Conservation (phyloP, 148 eudicot genomes). For the Spergularia bocconei region DNA sequence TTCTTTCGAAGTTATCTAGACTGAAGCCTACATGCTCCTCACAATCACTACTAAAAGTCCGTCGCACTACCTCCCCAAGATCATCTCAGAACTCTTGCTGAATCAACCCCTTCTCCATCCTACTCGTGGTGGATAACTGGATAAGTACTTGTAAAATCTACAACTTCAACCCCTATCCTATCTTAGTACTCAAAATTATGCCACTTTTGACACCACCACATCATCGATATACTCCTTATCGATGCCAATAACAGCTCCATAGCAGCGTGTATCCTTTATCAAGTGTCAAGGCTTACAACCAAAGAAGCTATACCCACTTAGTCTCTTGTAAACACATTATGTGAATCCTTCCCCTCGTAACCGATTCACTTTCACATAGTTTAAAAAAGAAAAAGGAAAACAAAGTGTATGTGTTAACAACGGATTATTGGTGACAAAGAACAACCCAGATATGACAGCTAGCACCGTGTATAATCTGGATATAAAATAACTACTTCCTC, state of each 20-base stretch:
- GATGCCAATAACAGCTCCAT: neutral
- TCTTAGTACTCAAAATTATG: neutral
- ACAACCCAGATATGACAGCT: no score
- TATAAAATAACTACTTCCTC: neutral
- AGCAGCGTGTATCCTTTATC: neutral
- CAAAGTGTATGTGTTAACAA: no score
- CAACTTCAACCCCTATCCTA: neutral
- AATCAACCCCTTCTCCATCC: neutral
- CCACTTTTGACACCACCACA: conserved; percentile 3
- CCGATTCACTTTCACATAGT: neutral
- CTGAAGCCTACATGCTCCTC: neutral
- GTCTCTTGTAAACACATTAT: neutral
- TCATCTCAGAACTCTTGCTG: neutral
- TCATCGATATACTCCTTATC: neutral
- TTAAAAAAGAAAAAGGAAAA: no score
- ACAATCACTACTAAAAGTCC: neutral
- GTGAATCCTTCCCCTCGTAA: neutral
- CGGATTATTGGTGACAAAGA: no score
- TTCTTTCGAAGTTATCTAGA: neutral
- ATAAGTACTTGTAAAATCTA: neutral
- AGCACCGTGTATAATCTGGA: neutral
- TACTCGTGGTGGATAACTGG: neutral
- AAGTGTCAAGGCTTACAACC: no score
- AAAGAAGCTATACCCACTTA: neutral
- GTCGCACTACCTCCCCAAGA: neutral